Conservation (phyloP, 2,329 filamentous ascomycete genomes). For the Cladosporium sp. region DNA sequence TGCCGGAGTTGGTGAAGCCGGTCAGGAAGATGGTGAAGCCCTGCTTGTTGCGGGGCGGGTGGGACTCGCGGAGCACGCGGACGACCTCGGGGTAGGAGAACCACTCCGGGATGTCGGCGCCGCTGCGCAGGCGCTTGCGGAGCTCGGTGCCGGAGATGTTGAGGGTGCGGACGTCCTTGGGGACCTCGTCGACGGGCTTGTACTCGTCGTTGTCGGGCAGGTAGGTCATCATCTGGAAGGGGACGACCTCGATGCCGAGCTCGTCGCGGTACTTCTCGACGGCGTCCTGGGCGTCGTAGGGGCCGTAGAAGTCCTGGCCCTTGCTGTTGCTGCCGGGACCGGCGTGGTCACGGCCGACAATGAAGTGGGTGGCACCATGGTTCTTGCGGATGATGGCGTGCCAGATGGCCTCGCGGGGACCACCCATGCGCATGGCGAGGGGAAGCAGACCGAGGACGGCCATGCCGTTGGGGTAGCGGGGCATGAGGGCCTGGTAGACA, state of each 20-base stretch:
- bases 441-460: constrained; percentile 90
- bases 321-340: constrained; percentile 97
- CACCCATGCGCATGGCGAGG: constrained; percentile 98
- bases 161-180: constrained; percentile 69
- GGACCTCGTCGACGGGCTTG: constrained; percentile 83
- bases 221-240: constrained; percentile 99
- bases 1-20: constrained; percentile 92
- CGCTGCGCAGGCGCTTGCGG: constrained; percentile 80
- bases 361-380: constrained; percentile 98
- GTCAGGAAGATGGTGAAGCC: constrained; percentile 98
- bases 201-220: constrained; percentile 97
- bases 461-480: constrained; percentile 98
- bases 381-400: constrained; percentile 99
- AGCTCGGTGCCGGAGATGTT: constrained; percentile 64
- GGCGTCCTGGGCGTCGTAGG: constrained; percentile 92
- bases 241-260: constrained; percentile 96
- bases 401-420: constrained; percentile 97
- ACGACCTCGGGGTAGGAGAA: constrained; percentile 99
- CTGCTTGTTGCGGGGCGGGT: constrained; percentile 83
- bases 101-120: constrained; percentile 95
- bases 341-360: constrained; percentile 96
- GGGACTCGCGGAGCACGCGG: constrained; percentile 89
- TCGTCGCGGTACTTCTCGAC: constrained; percentile 95
- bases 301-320: constrained; percentile 94
- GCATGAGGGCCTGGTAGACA: constrained; percentile 94